Evolutionary conservation across 495 filamentous ascomycete species (phyloP).

Genomic region (Penicillium alfredii): DNA sequence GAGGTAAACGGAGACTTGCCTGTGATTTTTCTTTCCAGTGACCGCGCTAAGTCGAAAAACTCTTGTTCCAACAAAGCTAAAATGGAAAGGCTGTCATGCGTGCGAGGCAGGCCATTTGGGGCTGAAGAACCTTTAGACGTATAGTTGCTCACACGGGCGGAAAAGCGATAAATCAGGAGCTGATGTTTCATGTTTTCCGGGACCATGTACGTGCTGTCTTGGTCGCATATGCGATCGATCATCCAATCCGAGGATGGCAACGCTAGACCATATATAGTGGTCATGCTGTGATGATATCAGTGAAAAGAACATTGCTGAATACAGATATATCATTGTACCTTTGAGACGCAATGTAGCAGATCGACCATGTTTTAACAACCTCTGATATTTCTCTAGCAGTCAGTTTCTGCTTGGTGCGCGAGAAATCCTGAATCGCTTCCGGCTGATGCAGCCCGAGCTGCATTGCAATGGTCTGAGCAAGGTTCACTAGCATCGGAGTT

Average conservation of each 20-base stretch:
- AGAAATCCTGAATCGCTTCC: conserved; percentile 13
- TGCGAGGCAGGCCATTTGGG: neutral
- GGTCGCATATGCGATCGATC: conserved; percentile 9
- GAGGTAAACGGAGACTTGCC: conserved; percentile 1
- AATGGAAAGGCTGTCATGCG: neutral
- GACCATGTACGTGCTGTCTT: conserved; percentile 1
- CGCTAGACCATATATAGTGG: conserved; percentile 1
- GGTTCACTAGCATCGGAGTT: conserved; percentile 5
- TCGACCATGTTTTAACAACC: conserved; percentile 10
- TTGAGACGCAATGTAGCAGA: conserved; percentile 13
- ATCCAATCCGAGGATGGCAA: conserved; percentile 3
- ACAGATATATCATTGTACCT: conserved; percentile 1
- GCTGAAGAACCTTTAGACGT: conserved; percentile 1
- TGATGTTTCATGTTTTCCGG: conserved; percentile 7
- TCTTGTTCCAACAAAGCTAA: conserved; percentile 5
- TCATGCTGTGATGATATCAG: conserved; percentile 1
- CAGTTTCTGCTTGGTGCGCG: conserved; percentile 7
- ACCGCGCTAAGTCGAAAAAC: neutral
- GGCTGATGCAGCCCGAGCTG: conserved; percentile 12
- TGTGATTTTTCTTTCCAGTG: conserved; percentile 1
- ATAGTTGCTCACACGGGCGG: conserved; percentile 4
- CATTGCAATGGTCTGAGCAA: conserved; percentile 11
- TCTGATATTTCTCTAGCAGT: conserved; percentile 5
- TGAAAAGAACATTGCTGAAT: neutral
- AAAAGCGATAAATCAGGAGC: conserved; percentile 11